A percentile compares a stretch with the other conserved stretches of the same genome.
These are phyloP conservation scores for Trichoderma brevicompactum DNA, from an alignment of 2,329 filamentous ascomycete genomes.

Conservation along the genomic window DNA sequence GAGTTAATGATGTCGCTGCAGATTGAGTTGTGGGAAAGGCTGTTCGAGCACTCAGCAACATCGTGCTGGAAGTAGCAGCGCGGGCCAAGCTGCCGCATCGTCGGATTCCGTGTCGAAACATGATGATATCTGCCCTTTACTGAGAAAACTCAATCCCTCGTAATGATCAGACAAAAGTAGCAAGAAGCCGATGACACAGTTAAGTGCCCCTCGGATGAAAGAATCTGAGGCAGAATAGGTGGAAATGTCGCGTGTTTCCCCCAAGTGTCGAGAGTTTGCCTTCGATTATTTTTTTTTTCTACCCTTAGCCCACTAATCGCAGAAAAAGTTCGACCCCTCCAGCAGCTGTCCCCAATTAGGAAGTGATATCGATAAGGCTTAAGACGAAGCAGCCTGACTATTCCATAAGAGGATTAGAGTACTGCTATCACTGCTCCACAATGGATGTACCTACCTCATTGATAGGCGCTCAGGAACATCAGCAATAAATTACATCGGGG, in stretches of 20 bases:
- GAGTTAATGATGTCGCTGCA: conserved; percentile 32
- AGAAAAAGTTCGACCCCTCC: conserved; percentile 18
- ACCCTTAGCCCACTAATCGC: conserved; percentile 12
- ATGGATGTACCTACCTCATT: not conserved
- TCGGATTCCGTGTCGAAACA: conserved; percentile 47
- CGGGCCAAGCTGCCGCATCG: conserved; percentile 46
- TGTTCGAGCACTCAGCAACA: conserved; percentile 39
- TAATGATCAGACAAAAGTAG: not conserved
- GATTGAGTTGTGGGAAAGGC: conserved; percentile 36
- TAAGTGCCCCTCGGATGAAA: conserved; percentile 12
- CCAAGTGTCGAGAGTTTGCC: not conserved
- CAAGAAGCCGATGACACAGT: conserved; percentile 6
- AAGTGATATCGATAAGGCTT: conserved; percentile 16
- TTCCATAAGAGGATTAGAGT: not conserved
- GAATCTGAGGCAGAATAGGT: not conserved
- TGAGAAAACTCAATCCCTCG: not conserved
- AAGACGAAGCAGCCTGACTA: not conserved
- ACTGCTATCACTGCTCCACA: not conserved
- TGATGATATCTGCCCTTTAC: conserved; percentile 27
- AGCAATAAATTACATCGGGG: too few species aligned
- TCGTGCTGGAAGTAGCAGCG: conserved; percentile 38
- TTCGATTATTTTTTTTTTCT: conserved; percentile 10
- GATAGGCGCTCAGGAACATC: not conserved
- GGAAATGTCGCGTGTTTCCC: conserved; percentile 11
- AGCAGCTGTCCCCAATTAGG: conserved; percentile 15